These are phyloP conservation scores for Aspergillus luchuensis DNA, from an alignment of 2,329 filamentous ascomycete species.

Conservation along the genomic window DNA sequence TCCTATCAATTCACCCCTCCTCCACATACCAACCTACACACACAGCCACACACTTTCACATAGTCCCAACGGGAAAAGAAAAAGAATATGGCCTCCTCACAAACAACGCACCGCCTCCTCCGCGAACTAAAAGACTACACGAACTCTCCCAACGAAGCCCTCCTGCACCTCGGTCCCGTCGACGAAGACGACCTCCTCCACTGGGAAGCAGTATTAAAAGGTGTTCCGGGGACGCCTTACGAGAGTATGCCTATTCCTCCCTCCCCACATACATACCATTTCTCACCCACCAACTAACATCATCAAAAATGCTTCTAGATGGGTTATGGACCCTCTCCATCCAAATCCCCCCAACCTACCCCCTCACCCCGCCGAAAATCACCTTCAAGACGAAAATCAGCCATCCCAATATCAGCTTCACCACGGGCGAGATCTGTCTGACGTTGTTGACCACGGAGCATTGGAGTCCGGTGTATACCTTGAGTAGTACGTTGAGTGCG, in stretches of 20 bases:
- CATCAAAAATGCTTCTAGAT: constrained; percentile 32
- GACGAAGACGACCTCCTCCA: constrained; percentile 60
- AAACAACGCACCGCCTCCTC: constrained; percentile 61
- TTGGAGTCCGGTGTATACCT: constrained; percentile 85
- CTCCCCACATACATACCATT: neutral
- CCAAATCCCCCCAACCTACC: constrained; percentile 74
- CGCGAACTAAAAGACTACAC: constrained; percentile 63
- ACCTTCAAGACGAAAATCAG: constrained; percentile 80
- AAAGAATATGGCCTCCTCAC: constrained; percentile 27
- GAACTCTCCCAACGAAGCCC: constrained; percentile 57
- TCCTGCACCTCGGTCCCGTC: constrained; percentile 59
- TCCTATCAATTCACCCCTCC: neutral
- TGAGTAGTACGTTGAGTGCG: constrained; percentile 54
- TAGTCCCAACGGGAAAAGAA: too few species aligned
- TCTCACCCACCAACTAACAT: too few species aligned
- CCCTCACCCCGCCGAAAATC: constrained; percentile 74
- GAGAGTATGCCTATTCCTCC: constrained; percentile 50
- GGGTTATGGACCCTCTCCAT: constrained; percentile 86
- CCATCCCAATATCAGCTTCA: constrained; percentile 76
- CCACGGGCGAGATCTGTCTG: constrained; percentile 88
- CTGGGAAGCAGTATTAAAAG: constrained; percentile 63
- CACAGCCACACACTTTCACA: too few species aligned
- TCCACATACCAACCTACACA: neutral
- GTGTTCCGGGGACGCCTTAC: constrained; percentile 60
- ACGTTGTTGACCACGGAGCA: constrained; percentile 72